Percentiles rank a stretch among this genome's conserved stretches.
phyloP scores from a whole-genome alignment of 805 yeast species.

The Candida palmyrensis region DNA sequence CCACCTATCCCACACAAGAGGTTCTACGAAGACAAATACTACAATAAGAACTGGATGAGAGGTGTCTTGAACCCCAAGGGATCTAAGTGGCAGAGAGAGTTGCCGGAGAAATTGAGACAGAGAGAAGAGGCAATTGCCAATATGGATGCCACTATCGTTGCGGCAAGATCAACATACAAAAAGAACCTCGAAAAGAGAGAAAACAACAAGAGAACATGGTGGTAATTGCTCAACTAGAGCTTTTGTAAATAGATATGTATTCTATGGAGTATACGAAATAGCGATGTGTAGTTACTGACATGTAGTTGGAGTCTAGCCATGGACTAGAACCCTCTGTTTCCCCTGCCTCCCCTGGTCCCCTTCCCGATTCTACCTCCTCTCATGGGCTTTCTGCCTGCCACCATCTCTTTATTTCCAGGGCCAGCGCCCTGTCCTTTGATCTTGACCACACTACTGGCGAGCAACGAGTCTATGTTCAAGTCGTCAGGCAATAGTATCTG shows the following conservation, averaged over 20 bases:
- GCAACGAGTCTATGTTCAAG: conserved; percentile 60
- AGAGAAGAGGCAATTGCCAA: conserved; percentile 62
- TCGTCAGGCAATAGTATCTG: conserved; percentile 83
- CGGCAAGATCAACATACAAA: conserved; percentile 49
- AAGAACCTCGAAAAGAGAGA: conserved; percentile 34
- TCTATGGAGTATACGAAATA: not conserved
- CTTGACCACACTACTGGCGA: conserved; percentile 47
- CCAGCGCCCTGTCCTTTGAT: conserved; percentile 42
- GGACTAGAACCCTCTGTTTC: conserved; percentile 22
- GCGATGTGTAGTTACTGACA: too few species aligned
- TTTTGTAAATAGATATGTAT: conserved; percentile 5
- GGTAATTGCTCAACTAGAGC: conserved; percentile 9
- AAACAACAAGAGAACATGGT: conserved; percentile 34
- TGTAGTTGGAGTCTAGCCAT: not conserved
- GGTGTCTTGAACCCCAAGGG: conserved; percentile 80
- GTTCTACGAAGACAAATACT: conserved; percentile 76
- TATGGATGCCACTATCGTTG: conserved; percentile 61
- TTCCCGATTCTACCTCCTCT: conserved; percentile 17
- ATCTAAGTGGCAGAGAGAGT: conserved; percentile 70
- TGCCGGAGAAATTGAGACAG: conserved; percentile 51
- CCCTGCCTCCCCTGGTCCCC: conserved; percentile 13
- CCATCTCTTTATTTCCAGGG: conserved; percentile 21
- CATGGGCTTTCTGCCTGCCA: conserved; percentile 8
- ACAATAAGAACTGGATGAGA: conserved; percentile 61
- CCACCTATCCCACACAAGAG: conserved; percentile 64